Base-by-base conservation (phyloP, 2,329 filamentous ascomycete species). In the Aspergillus caelatus region DNA sequence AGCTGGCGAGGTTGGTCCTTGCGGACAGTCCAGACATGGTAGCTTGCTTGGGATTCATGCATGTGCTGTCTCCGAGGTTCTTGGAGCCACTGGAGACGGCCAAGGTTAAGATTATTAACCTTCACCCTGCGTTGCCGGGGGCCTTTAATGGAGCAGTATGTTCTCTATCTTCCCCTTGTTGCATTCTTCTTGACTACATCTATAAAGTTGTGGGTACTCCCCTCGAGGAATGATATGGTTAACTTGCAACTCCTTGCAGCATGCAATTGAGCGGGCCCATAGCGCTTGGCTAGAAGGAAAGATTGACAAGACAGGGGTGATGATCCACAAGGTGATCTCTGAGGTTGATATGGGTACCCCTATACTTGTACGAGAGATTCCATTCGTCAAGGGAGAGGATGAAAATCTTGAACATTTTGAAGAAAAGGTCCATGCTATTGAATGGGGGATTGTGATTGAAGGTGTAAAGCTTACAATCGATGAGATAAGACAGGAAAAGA, bases 1-100 rank as follows among this genome's bases (percentile, higher is more conserved):
- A 91, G 50, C 82, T 96, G 66, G 91, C 92, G 0, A 77, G 84
- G 48, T 83, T 89, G 64, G 85, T 96, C 58, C 81, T 94, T 28
- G 75, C 79, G 5, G 85, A 90, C 66, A 78, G 78, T 62, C 92
- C 93, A 0, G 86, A 94, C 60, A 78, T 96, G 60, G 87, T 96
- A 56, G 89, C 95, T 10, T 91, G 93, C 68, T 89, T 91, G 4
- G 93, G 93, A 2, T 96, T 91, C 85, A 96, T 96, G 92, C 89
- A 95, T 75, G 89, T 96, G 62, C 85, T 96, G 56, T 89, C 88
- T 0, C 81, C 83, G 2, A 80, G 83, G 1, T 95, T 96, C 75
- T 81, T 96, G 55, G 83, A 85, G 10, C 91, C 92, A 2, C 74
- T 96, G 9, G 83, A 86, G 39, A 80, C 77, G 14, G 86, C 83